These are phyloP conservation scores for Fomes fomentarius DNA, from an alignment of 1,284 basidiomycete species.

Conservation along the genomic window DNA sequence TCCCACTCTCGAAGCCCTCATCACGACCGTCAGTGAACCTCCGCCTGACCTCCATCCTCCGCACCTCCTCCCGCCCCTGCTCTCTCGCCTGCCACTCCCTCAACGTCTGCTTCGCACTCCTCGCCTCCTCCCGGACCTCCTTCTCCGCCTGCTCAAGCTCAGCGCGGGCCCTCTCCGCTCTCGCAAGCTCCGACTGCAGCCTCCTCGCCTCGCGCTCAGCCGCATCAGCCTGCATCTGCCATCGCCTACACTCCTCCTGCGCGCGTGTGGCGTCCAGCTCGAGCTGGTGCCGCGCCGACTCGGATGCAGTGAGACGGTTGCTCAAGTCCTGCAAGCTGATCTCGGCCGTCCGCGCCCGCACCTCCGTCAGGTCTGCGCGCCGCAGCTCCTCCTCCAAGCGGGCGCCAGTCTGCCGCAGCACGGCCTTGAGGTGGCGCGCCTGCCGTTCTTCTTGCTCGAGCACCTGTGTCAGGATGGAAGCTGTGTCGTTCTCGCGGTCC, in stretches of 20 bases:
- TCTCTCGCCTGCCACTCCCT: constrained; percentile 52
- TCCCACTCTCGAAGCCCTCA: constrained; percentile 47
- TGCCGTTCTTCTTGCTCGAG: constrained; percentile 69
- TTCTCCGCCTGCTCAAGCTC: constrained; percentile 51
- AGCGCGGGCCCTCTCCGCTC: constrained; percentile 47
- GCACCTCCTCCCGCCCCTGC: constrained; percentile 46
- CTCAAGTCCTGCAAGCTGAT: constrained; percentile 46
- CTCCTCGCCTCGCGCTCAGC: constrained; percentile 52
- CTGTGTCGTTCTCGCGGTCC: constrained; percentile 31
- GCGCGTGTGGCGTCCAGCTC: constrained; percentile 50
- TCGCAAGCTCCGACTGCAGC: constrained; percentile 44
- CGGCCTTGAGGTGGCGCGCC: constrained; percentile 55
- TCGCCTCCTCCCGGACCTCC: constrained; percentile 49
- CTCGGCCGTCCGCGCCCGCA: constrained; percentile 58
- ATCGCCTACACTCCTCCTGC: constrained; percentile 50
- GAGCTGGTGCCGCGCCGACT: constrained; percentile 48
- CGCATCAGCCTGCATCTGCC: constrained; percentile 51
- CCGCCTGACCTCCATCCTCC: constrained; percentile 39
- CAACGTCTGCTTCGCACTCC: constrained; percentile 50
- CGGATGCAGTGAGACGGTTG: constrained; percentile 43
- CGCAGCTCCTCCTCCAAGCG: constrained; percentile 60
- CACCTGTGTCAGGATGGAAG: constrained; percentile 43
- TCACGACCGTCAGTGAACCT: constrained; percentile 45
- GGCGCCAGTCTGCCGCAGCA: constrained; percentile 56
- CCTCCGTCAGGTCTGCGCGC: constrained; percentile 52